Base-by-base conservation (phyloP, 352 stramenopile genomes). In the Phytophthora cryptogea region DNA sequence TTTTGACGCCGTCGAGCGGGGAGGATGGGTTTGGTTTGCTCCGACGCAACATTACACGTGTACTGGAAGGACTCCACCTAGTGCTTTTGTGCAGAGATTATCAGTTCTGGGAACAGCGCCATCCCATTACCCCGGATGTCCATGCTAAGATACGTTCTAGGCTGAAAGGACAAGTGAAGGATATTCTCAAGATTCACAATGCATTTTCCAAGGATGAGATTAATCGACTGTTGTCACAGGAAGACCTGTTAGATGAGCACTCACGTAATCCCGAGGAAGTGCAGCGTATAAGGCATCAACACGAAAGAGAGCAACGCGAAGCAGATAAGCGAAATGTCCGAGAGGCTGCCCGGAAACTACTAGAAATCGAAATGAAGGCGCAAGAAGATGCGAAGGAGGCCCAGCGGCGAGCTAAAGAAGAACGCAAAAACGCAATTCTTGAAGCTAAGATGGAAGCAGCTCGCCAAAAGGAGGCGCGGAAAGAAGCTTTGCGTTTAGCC, bases 11-110 rank as follows among this genome's bases (percentile, higher is more conserved):
- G 32, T 66, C 70, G 36, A 86, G 77, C 16, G 71, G 72, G 14
- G 81, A 94, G 52, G 82, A 94, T 60, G 86, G 86, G 9, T 94
- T 94, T 63, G 86, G 86, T n/a, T 61, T 94, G 10, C 63, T 90
- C 28, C 80, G 83, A 41, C 72, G 81, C 41, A 86, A 81, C 53
- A 78, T 94, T 45, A 86, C 74, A n/a, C 75, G 83, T 9, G 66
- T 89, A 2, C 44, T 94, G 8, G 86, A 94, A 74, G 86, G 86
- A 17, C 61, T 90, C 8, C 76, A 78, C 32, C 75, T 76, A 36
- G 83, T 91, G 14, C 39, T 90, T 0, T 67, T 67, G 26, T 94
- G 86, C 50, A 68, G 27, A 23, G 80, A 89, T 46, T 94, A 94
- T 60, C 80, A 89, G 36, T 91, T 94, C n/a, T 94, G 83, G 86